Evolutionary conservation across 1,284 basidiomycete species (phyloP).

Genomic region (Tetrapyrgos nigripes): DNA sequence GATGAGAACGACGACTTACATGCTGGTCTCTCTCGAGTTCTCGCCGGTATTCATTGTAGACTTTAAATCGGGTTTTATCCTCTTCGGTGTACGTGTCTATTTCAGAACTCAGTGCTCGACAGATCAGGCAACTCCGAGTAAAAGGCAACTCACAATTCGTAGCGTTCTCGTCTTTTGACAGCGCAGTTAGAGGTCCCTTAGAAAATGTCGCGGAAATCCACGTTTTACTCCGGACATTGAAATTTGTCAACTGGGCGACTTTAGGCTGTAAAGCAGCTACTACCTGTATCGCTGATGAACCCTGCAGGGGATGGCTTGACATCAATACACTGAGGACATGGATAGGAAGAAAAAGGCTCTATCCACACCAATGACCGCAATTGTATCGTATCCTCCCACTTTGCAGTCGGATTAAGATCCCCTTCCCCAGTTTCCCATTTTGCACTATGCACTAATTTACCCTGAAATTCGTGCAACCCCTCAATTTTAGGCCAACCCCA

Average conservation of each 20-base stretch:
- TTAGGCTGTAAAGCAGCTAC: slow-evolving; percentile 62
- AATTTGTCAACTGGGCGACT: slow-evolving; percentile 59
- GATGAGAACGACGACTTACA: slow-evolving; percentile 48
- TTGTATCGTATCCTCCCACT: slow-evolving; percentile 54
- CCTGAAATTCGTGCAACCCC: slow-evolving; percentile 57
- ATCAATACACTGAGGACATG: neutral
- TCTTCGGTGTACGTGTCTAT: slow-evolving; percentile 58
- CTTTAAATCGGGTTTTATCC: slow-evolving; percentile 55
- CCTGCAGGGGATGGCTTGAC: slow-evolving; percentile 38
- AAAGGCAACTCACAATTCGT: slow-evolving; percentile 58
- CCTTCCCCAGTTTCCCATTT: slow-evolving; percentile 55
- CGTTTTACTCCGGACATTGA: slow-evolving; percentile 63
- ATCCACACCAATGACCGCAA: slow-evolving; percentile 68
- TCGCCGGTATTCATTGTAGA: slow-evolving; percentile 57
- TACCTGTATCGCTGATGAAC: slow-evolving; percentile 71
- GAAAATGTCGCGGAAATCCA: slow-evolving; percentile 64
- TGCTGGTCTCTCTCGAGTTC: slow-evolving; percentile 61
- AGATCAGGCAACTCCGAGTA: too few relatives aligned
- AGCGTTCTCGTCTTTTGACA: slow-evolving; percentile 42
- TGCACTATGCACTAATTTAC: slow-evolving; percentile 60
- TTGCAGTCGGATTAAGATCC: slow-evolving; percentile 27
- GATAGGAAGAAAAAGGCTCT: slow-evolving; percentile 30
- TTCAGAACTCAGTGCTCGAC: neutral
- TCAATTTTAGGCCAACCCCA: slow-evolving; percentile 68
- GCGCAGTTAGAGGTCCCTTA: slow-evolving; percentile 41